Evolutionary conservation across 768 basidiomycete species (phyloP).

Genomic region (Chiua virens): DNA sequence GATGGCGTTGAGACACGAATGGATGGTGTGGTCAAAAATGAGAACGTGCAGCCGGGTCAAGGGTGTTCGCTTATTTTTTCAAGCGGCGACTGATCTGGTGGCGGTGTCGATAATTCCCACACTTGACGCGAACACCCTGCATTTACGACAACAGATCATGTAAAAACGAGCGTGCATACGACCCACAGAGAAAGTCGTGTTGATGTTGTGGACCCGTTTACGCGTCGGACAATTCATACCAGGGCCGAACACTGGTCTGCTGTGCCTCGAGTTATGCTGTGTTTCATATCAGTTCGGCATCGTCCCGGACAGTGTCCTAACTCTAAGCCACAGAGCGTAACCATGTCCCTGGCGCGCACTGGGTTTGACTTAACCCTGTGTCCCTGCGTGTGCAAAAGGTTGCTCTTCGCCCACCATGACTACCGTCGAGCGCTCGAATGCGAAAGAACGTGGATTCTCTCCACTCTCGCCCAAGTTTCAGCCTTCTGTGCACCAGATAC

Average conservation of each 20-base stretch:
- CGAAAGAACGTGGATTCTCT: background rate
- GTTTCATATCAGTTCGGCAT: background rate
- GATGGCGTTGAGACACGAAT: constrained; percentile 34
- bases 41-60: constrained; percentile 35
- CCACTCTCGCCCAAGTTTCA: constrained; percentile 38
- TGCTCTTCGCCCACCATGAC: constrained; percentile 6
- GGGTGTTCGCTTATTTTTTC: constrained; percentile 39
- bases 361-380: too few relatives aligned
- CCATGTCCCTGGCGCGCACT: too few relatives aligned
- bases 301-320: too few relatives aligned
- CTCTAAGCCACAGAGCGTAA: too few relatives aligned
- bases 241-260: too few relatives aligned
- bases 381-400: background rate
- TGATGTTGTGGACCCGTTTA: background rate
- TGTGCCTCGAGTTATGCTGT: background rate
- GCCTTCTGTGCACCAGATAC: constrained; percentile 50
- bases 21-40: constrained; percentile 36
- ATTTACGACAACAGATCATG: constrained; percentile 13
- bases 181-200: too few relatives aligned
- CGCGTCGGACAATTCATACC: background rate
- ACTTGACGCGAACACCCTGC: constrained; percentile 1
- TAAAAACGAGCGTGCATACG: constrained; percentile 4
- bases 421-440: background rate
- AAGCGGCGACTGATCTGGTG: constrained; percentile 33
- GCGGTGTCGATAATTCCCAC: constrained; percentile 24